Base-by-base conservation (phyloP, 1,139 yeast genomes). In the Blastobotrys illinoisensis region DNA sequence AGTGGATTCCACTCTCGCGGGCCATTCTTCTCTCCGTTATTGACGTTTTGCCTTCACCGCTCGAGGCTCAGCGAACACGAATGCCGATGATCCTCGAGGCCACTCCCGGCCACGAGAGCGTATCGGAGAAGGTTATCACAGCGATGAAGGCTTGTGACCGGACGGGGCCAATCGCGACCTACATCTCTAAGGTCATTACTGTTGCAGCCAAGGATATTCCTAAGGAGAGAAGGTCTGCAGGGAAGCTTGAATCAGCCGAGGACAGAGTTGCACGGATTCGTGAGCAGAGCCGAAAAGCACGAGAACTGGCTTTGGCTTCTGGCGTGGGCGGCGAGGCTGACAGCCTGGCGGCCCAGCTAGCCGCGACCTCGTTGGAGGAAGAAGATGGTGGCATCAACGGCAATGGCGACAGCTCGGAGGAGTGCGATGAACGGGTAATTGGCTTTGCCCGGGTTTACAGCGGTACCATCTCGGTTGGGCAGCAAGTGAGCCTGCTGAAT, bases 1-100 rank as follows among this genome's bases (percentile, higher is more conserved):
- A 91, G 66, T 95, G 99, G 98, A 75, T 95, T 23, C 98, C 99
- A 0, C 80, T 95, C 9, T 86, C 97, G 44, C 85, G 88, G 51
- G 89, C 98, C 0, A 80, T 93, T 19, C 72, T 93, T 44, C 79
- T 95, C 9, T 83, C 95, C 2, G 96, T 93, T 2, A 86, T 91
- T 47, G 95, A 89, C 56, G 81, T 81, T 58, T 71, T 95, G 51
- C 97, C 98, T 0, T 86, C 95, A 13, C 99, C 99, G 0, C 64
- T 78, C 2, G 75, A 70, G 1, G 88, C 97, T 0, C 99, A 95
- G 68, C 71, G 70, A 19, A 81, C 78, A 47, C 80, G 97, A 62
- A 79, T 88, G 59, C 85, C 85, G 13, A 79, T 80, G 24, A 80
- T 95, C 40, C 68, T 93, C 48, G 81, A 81, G 4, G 72, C 80